Base-by-base conservation (phyloP, 345 rosid genomes). In the Hibiscus mutabilis region DNA sequence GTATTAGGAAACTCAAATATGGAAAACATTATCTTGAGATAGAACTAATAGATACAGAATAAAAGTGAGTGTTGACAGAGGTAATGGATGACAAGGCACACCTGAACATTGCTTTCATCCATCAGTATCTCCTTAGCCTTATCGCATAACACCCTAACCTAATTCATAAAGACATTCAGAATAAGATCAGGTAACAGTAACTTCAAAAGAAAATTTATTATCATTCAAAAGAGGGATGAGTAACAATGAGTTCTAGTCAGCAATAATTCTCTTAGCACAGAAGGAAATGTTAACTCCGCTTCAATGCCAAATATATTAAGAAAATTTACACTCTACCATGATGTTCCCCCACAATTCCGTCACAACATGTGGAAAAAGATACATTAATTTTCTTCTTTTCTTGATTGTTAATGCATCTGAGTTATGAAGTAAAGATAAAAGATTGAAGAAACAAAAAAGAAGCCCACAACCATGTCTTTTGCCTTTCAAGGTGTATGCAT, bases 61-160 rank as follows among this genome's bases (percentile, higher is more conserved):
- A 18, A 61, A 42, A 29, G 51, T 8, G 59, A 21, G 14, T 14
- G 22, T 31, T 6, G 72, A 53, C 5, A 22, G 24, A 2, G 6
- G 12, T 24, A 24, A 46, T 57, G 11, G 66, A 27, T 5, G 14
- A 22, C 22, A 53, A 52, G 56, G 63, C 77, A 66, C 35, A 85
- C 96, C 92, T 87, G 92, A 66, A 89, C 96, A 68, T 87, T 89
- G 78, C 89, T 88, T 83, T 87, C 96, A 6, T 83, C 86, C 92
- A 87, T 83, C 68, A 87, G 64, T 78, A 89, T 86, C 81, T 89
- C 92, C 83, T 87, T 89, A 42, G 90, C 96, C 77, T 87, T 89
- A 27, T 87, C 96, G 68, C 90, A 89, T 49, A 89, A 76, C 13
- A 44, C 79, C 74, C 88, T 87, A 22, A 89, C 96, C 92, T 89